Conservation (phyloP, 2,329 filamentous ascomycete genomes). For the Diplodia sapinea region DNA sequence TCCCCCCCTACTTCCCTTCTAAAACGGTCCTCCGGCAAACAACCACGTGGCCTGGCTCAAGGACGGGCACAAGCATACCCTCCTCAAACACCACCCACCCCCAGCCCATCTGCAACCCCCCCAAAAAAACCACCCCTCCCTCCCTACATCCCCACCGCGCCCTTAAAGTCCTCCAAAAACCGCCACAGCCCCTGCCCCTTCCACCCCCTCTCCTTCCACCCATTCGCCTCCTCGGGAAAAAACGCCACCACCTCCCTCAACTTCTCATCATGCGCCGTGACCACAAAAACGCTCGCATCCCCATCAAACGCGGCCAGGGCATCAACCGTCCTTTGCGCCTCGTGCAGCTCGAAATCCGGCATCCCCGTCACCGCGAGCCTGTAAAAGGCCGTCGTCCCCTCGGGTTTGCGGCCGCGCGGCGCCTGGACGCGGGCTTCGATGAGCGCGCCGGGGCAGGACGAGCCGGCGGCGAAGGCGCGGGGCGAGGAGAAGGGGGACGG, state of each 20-base stretch:
- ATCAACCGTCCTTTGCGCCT: slow-evolving; percentile 35
- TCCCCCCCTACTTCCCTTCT: too few relatives aligned
- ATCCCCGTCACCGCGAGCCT: neutral
- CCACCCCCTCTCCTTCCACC: slow-evolving; percentile 38
- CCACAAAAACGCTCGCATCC: slow-evolving; percentile 37
- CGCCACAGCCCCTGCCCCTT: slow-evolving; percentile 38
- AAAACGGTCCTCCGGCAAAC: too few relatives aligned
- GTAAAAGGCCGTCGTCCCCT: slow-evolving; percentile 9
- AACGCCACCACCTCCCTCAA: slow-evolving; percentile 37
- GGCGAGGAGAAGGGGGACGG: neutral
- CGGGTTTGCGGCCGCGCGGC: neutral
- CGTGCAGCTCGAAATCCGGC: slow-evolving; percentile 6
- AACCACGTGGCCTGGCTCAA: too few relatives aligned
- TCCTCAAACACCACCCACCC: neutral
- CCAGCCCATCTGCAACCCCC: neutral
- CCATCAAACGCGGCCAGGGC: slow-evolving; percentile 38
- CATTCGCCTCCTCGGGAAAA: slow-evolving; percentile 38
- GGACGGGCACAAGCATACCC: too few relatives aligned
- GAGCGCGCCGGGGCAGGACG: neutral
- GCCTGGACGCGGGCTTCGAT: neutral
- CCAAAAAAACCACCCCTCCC: too few relatives aligned
- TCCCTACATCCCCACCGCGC: neutral
- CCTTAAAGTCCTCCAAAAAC: slow-evolving; percentile 35
- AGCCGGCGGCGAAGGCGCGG: neutral
- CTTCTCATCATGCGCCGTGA: slow-evolving; percentile 41